Evolutionary conservation across 495 filamentous ascomycete species (phyloP).

Genomic region (Talaromyces proteolyticus): DNA sequence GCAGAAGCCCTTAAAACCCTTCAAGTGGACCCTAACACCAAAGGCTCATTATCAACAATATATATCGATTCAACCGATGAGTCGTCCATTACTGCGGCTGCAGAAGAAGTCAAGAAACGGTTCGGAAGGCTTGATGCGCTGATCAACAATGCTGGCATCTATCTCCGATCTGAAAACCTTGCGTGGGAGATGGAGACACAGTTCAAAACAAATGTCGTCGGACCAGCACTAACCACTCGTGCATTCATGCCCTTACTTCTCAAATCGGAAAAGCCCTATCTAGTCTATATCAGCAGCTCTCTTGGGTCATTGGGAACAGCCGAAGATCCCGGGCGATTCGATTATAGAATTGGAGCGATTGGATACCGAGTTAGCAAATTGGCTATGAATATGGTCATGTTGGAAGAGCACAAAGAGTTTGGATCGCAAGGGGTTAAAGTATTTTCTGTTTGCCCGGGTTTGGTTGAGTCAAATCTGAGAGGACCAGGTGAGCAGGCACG

Average conservation of each 20-base stretch:
- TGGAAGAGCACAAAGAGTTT: neutral
- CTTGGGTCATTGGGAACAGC: neutral
- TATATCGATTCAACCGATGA: conserved; percentile 30
- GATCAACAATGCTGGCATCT: conserved; percentile 33
- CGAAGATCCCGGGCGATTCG: neutral
- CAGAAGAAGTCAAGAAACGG: conserved; percentile 15
- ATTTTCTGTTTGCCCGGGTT: conserved; percentile 21
- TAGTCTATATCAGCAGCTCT: neutral
- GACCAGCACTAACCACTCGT: neutral
- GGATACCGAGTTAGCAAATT: neutral
- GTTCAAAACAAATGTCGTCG: conserved; percentile 1
- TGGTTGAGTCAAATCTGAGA: conserved; percentile 30
- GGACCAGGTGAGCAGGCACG: conserved; percentile 21
- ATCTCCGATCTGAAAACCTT: neutral
- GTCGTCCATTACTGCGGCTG: conserved; percentile 22
- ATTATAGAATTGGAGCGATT: neutral
- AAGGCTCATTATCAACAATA: neutral
- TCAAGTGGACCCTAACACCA: conserved; percentile 17
- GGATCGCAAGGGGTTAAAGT: conserved; percentile 5
- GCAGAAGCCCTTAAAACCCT: conserved; percentile 13
- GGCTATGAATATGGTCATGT: neutral
- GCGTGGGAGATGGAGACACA: neutral
- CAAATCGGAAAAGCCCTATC: neutral
- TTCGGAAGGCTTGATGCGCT: conserved; percentile 28
- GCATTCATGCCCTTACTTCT: neutral